Evolutionary conservation across 1,139 yeast species (phyloP).

Genomic region (Saccharomyces pastorianus): DNA sequence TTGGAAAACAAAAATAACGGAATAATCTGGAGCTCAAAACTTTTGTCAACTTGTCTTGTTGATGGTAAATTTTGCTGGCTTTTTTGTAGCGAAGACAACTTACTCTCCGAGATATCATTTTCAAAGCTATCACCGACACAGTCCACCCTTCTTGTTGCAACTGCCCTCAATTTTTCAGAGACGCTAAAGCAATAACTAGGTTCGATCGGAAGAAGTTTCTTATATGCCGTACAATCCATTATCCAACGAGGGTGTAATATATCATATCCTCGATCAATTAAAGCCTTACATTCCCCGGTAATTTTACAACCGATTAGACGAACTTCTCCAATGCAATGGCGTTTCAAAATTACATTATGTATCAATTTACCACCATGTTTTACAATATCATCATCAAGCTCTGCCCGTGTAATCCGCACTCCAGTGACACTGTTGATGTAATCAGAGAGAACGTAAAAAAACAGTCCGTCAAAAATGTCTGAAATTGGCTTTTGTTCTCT

Average conservation of each 20-base stretch:
- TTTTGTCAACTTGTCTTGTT: neutral
- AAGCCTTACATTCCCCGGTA: constrained; percentile 40
- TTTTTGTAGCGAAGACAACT: constrained; percentile 8
- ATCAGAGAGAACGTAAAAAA: constrained; percentile 41
- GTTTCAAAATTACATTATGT: constrained; percentile 20
- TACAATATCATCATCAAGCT: constrained; percentile 37
- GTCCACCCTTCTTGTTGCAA: constrained; percentile 36
- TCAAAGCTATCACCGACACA: constrained; percentile 48
- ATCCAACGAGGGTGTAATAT: constrained; percentile 67
- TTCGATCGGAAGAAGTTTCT: constrained; percentile 46
- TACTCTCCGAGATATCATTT: constrained; percentile 24
- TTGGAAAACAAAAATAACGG: constrained; percentile 26
- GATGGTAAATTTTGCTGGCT: too few relatives aligned
- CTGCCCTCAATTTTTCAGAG: constrained; percentile 22
- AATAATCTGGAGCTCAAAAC: constrained; percentile 4
- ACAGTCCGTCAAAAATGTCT: constrained; percentile 31
- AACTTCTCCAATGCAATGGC: constrained; percentile 8
- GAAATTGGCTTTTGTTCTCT: constrained; percentile 4
- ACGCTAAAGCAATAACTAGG: constrained; percentile 46
- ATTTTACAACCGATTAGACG: constrained; percentile 42
- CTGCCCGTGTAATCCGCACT: constrained; percentile 31
- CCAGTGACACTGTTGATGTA: constrained; percentile 29
- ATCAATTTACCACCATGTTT: constrained; percentile 45
- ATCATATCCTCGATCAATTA: constrained; percentile 45
- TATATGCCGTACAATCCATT: constrained; percentile 48